These are phyloP conservation scores for Pichia sp. DNA, from an alignment of 1,139 yeast species.

Conservation along the genomic window DNA sequence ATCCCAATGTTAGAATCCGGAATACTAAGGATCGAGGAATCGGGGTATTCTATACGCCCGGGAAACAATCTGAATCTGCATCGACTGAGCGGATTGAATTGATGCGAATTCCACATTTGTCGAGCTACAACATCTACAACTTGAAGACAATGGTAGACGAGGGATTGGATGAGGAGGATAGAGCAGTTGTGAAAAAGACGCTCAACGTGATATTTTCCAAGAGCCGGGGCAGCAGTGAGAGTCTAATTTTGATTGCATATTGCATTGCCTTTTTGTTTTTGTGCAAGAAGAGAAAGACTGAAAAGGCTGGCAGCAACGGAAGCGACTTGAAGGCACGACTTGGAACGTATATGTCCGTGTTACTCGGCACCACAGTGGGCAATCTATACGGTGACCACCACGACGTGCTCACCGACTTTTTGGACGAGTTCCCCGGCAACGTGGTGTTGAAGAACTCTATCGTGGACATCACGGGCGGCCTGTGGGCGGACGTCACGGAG, in stretches of 20 bases:
- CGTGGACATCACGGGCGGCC: constrained; percentile 21
- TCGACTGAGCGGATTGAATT: constrained; percentile 18
- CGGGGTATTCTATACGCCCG: constrained; percentile 26
- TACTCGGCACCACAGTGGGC: constrained; percentile 26
- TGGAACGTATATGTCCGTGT: constrained; percentile 28
- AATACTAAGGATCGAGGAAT: constrained; percentile 26
- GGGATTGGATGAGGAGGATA: constrained; percentile 17
- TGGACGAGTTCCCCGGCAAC: constrained; percentile 27
- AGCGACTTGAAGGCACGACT: constrained; percentile 8
- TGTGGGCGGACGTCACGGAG: constrained; percentile 21
- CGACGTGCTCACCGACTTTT: constrained; percentile 27
- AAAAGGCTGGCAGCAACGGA: constrained; percentile 4
- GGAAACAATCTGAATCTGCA: neutral
- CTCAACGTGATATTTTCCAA: constrained; percentile 23
- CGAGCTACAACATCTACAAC: constrained; percentile 24
- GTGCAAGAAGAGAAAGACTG: constrained; percentile 9
- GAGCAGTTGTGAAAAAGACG: constrained; percentile 25
- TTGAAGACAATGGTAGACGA: constrained; percentile 18
- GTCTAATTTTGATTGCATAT: constrained; percentile 29
- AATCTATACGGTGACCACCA: constrained; percentile 30
- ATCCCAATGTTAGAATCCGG: constrained; percentile 17
- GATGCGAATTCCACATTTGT: constrained; percentile 23
- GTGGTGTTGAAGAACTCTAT: constrained; percentile 18
- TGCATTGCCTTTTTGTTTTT: constrained; percentile 26
- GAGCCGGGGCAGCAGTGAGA: constrained; percentile 21